Conservation (phyloP, 176 grass and related monocot species). For the Cocos nucifera region DNA sequence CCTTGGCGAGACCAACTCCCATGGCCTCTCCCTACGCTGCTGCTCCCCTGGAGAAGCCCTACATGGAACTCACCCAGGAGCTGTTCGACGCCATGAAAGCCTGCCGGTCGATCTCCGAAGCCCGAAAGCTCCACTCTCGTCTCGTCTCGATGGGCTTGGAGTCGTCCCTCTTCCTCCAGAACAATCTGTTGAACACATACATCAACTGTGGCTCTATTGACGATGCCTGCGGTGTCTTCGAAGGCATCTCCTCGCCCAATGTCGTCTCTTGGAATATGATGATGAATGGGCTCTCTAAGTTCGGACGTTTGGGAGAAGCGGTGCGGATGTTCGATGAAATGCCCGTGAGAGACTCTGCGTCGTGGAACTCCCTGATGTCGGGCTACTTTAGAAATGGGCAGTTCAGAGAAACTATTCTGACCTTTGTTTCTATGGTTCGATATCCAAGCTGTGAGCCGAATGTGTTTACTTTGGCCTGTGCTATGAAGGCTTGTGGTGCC, state of each 20-base stretch:
- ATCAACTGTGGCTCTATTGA: slow-evolving; percentile 52
- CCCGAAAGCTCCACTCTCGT: slow-evolving; percentile 58
- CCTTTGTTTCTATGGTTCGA: slow-evolving; percentile 44
- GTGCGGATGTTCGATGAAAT: slow-evolving; percentile 77
- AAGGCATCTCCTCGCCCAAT: slow-evolving; percentile 43
- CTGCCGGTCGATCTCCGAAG: slow-evolving; percentile 28
- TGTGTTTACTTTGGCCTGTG: slow-evolving; percentile 54
- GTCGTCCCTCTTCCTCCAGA: slow-evolving; percentile 78
- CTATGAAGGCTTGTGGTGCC: slow-evolving; percentile 60
- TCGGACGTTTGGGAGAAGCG: slow-evolving; percentile 40
- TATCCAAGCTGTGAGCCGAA: slow-evolving; percentile 35
- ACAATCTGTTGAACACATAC: slow-evolving; percentile 75
- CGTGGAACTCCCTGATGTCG: slow-evolving; percentile 89
- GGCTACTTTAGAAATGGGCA: slow-evolving; percentile 46
- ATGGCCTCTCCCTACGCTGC: not conserved
- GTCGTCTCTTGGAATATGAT: slow-evolving; percentile 77
- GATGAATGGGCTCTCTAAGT: slow-evolving; percentile 52
- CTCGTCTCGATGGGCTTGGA: slow-evolving; percentile 65
- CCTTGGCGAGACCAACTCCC: not conserved
- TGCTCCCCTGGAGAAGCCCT: slow-evolving; percentile 18
- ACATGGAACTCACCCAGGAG: slow-evolving; percentile 73
- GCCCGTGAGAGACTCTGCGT: slow-evolving; percentile 45
- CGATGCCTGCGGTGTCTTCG: slow-evolving; percentile 44
- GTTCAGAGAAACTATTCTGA: slow-evolving; percentile 23
- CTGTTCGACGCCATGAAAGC: slow-evolving; percentile 50